These are phyloP conservation scores for Ambrosia trifida DNA, from an alignment of 129 eudicot species.

Conservation along the genomic window DNA sequence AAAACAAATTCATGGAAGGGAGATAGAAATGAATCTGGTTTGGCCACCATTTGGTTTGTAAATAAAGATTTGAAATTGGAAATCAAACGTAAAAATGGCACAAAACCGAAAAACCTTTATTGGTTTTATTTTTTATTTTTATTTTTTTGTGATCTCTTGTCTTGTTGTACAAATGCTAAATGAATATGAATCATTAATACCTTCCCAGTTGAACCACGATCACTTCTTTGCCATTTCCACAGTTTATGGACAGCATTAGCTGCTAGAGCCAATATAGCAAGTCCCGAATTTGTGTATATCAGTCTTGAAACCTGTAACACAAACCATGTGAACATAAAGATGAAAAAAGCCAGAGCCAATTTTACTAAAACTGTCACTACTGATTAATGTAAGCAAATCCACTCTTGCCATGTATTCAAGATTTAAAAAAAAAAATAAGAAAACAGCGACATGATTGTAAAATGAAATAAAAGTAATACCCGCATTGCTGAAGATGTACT, in stretches of 20 bases:
- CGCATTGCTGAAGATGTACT: slow-evolving; percentile 39
- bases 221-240: slow-evolving; percentile 81
- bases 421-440: neutral
- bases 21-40: neutral
- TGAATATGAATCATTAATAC: slow-evolving; percentile 28
- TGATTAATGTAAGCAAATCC: neutral
- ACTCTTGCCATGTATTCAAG: neutral
- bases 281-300: slow-evolving; percentile 75
- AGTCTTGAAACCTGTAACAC: slow-evolving; percentile 61
- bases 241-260: slow-evolving; percentile 80
- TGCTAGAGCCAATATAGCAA: slow-evolving; percentile 68
- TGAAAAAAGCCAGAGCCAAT: neutral
- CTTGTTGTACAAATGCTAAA: neutral
- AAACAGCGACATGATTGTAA: slow-evolving; percentile 2
- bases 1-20: neutral
- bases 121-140: neutral
- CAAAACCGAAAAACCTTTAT: neutral
- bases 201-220: slow-evolving; percentile 59
- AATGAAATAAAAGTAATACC: slow-evolving; percentile 24
- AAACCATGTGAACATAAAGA: neutral
- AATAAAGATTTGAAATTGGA: neutral
- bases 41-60: neutral
- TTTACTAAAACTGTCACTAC: neutral
- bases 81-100: neutral
- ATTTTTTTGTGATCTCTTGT: neutral